Percentiles rank a stretch among this genome's conserved stretches.
These are phyloP conservation scores for Ophiostoma populinum DNA, from an alignment of 2,329 filamentous ascomycete species.

Conservation along the genomic window DNA sequence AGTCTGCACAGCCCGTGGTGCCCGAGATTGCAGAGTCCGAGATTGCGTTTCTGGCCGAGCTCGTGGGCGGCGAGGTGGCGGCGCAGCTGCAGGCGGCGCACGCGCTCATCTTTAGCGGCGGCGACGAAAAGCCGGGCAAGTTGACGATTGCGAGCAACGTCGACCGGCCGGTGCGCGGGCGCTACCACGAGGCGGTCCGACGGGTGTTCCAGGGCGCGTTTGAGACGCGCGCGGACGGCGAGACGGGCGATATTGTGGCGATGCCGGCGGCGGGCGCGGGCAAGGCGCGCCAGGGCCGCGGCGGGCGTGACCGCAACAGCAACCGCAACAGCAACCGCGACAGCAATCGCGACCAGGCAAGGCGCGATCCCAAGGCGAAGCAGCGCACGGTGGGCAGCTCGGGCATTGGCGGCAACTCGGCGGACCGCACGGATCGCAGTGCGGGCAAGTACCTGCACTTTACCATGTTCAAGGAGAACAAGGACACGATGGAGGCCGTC, in stretches of 20 bases:
- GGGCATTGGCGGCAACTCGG: no score
- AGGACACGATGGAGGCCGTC: conserved; percentile 85
- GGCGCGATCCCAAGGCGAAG: not conserved
- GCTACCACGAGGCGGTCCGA: conserved; percentile 47
- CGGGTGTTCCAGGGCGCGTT: conserved; percentile 64
- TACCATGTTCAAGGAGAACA: conserved; percentile 90
- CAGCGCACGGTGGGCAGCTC: no score
- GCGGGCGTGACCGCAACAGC: conserved; percentile 9
- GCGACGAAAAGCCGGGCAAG: conserved; percentile 13
- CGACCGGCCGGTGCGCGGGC: conserved; percentile 27
- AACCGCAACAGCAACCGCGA: conserved; percentile 7
- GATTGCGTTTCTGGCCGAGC: conserved; percentile 19
- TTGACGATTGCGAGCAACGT: conserved; percentile 24
- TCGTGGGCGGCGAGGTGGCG: conserved; percentile 24
- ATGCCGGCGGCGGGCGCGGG: conserved; percentile 6
- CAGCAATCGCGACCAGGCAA: conserved; percentile 11
- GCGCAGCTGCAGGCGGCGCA: conserved; percentile 25
- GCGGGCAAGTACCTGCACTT: conserved; percentile 58
- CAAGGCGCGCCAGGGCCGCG: conserved; percentile 8
- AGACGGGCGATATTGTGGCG: conserved; percentile 44
- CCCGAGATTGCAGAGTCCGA: conserved; percentile 15
- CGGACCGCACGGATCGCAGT: not conserved
- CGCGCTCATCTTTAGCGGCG: conserved; percentile 18
- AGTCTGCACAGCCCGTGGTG: not conserved
- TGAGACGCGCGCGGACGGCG: conserved; percentile 49